Percentiles rank a stretch among this genome's conserved stretches.
Conservation (phyloP, 2,329 filamentous ascomycete genomes). For the Chalaropsis ovoidea region DNA sequence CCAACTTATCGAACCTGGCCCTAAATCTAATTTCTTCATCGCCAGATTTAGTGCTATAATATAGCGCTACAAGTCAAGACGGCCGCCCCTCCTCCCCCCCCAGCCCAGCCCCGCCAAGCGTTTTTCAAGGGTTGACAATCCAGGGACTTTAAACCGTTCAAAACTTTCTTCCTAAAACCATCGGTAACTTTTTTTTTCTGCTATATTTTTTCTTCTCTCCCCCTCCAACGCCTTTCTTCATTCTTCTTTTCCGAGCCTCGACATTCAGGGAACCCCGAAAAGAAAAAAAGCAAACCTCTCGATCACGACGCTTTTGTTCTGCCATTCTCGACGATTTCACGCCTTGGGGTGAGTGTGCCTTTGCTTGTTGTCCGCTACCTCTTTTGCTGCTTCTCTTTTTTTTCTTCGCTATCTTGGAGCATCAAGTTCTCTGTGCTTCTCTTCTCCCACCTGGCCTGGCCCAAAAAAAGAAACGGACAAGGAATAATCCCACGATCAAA, state of each 20-base stretch:
- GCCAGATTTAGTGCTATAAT: neutral
- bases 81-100: no score
- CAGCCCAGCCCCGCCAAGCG: neutral
- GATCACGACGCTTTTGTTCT: no score
- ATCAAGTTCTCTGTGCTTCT: neutral
- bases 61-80: neutral
- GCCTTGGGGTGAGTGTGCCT: neutral
- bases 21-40: no score
- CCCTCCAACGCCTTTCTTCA: neutral
- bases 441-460: neutral
- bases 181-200: neutral
- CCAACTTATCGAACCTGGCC: no score
- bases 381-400: slow-evolving; percentile 7
- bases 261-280: neutral
- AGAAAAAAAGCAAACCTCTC: no score
- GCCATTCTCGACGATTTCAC: neutral
- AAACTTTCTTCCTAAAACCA: neutral
- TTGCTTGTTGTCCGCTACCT: neutral
- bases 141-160: neutral
- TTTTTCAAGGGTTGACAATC: neutral
- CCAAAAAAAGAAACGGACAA: neutral
- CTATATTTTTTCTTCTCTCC: slow-evolving; percentile 9
- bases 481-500: slow-evolving; percentile 2
- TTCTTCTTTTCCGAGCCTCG: neutral
- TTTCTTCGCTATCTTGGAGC: neutral